phyloP scores from a whole-genome alignment of 2,329 filamentous ascomycete genomes.

The Coniochaeta sp. region DNA sequence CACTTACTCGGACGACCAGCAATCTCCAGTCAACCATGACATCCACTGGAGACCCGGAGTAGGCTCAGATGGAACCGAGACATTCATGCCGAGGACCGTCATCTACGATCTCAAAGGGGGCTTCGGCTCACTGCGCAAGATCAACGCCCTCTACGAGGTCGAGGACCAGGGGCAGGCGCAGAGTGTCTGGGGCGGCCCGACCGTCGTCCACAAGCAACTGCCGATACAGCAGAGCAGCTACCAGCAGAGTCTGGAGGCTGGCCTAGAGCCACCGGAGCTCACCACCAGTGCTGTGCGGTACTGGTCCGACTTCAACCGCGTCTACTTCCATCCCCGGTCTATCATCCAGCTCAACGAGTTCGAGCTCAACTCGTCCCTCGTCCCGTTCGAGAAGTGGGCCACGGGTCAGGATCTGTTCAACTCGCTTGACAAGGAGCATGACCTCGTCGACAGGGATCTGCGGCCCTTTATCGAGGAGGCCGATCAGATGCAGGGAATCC shows the following conservation, averaged over 20 bases:
- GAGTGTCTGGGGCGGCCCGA: slow-evolving; percentile 36
- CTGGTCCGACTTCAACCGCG: slow-evolving; percentile 91
- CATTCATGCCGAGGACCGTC: slow-evolving; percentile 82
- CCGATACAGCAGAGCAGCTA: slow-evolving; percentile 67
- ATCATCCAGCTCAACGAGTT: slow-evolving; percentile 83
- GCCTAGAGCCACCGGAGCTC: slow-evolving; percentile 55
- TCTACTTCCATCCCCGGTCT: slow-evolving; percentile 88
- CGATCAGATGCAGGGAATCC: slow-evolving; percentile 83
- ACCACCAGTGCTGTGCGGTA: slow-evolving; percentile 71
- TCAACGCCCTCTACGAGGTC: slow-evolving; percentile 78
- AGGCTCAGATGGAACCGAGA: slow-evolving; percentile 78
- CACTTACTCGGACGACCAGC: slow-evolving; percentile 66
- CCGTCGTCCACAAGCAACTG: slow-evolving; percentile 61
- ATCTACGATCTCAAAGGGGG: slow-evolving; percentile 94
- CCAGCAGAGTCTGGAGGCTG: slow-evolving; percentile 70
- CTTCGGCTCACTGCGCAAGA: slow-evolving; percentile 80
- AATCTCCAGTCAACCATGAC: slow-evolving; percentile 69
- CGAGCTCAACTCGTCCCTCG: slow-evolving; percentile 70
- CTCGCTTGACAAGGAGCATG: slow-evolving; percentile 69
- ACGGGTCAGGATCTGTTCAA: slow-evolving; percentile 70
- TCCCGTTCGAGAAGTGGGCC: slow-evolving; percentile 74
- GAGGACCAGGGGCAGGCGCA: slow-evolving; percentile 23
- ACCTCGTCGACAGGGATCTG: slow-evolving; percentile 84
- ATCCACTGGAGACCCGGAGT: slow-evolving; percentile 82
- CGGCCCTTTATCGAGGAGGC: slow-evolving; percentile 87